Conservation (phyloP, 495 filamentous ascomycete species). For the Tuber brumale region DNA sequence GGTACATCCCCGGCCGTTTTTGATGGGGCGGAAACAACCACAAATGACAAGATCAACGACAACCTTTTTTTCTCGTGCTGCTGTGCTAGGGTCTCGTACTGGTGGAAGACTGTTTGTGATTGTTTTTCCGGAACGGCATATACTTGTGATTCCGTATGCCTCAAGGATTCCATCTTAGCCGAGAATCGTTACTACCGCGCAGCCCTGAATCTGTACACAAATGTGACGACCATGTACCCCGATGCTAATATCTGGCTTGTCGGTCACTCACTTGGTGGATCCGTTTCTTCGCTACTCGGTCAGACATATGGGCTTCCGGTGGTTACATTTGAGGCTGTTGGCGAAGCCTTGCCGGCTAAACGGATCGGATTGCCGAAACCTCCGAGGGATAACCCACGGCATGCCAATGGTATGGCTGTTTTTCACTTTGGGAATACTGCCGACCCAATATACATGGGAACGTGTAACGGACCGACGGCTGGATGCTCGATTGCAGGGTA, state of each 20-base stretch:
- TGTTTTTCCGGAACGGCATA: constrained; percentile 71
- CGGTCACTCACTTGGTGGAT: constrained; percentile 85
- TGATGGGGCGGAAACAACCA: constrained; percentile 89
- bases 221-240: constrained; percentile 85
- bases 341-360: constrained; percentile 77
- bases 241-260: constrained; percentile 77
- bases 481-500: constrained; percentile 89
- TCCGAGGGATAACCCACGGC: constrained; percentile 60
- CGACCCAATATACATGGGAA: constrained; percentile 89
- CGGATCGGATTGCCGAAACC: constrained; percentile 82
- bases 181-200: constrained; percentile 89
- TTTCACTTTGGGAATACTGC: constrained; percentile 94
- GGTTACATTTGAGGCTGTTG: constrained; percentile 83
- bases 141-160: constrained; percentile 84
- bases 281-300: constrained; percentile 75
- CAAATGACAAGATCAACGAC: constrained; percentile 95
- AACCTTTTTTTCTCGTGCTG: constrained; percentile 98
- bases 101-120: constrained; percentile 85
- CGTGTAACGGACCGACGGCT: constrained; percentile 82
- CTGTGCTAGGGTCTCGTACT: constrained; percentile 84
- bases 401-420: constrained; percentile 59
- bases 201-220: constrained; percentile 77
- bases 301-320: constrained; percentile 83
- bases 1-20: constrained; percentile 86
- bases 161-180: constrained; percentile 62